Evolutionary conservation across 257 asterid species (phyloP).

Genomic region (Solanum tarijense): DNA sequence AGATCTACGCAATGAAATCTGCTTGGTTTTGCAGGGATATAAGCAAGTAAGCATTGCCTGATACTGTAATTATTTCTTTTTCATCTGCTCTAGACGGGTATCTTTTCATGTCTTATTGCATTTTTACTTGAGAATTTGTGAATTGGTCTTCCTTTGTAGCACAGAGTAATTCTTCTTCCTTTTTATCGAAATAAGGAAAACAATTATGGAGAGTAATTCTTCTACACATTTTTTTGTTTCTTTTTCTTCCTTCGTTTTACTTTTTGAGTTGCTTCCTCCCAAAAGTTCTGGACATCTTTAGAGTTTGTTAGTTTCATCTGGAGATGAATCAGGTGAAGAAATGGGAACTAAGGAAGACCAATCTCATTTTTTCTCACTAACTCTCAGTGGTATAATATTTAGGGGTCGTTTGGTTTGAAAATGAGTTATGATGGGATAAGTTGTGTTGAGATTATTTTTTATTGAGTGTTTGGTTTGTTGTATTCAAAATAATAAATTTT

Average conservation of each 20-base stretch:
- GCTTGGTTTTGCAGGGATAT: conserved; percentile 87
- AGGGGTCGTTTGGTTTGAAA: not conserved
- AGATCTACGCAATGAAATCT: conserved; percentile 75
- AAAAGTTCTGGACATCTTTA: not conserved
- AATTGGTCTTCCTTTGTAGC: not conserved
- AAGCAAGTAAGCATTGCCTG: conserved; percentile 56
- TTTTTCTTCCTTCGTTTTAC: not conserved
- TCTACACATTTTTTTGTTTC: not conserved
- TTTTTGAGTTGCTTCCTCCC: not conserved
- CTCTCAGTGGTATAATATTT: not conserved
- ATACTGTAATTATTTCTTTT: not conserved
- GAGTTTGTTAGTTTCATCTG: not conserved
- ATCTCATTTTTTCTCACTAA: not conserved
- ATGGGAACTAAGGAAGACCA: not conserved
- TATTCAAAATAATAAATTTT: too few relatives aligned
- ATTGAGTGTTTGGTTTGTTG: too few relatives aligned
- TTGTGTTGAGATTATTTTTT: too few relatives aligned
- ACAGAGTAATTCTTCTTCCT: not conserved
- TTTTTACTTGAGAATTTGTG: not conserved
- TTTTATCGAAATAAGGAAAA: not conserved
- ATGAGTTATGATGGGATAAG: too few relatives aligned
- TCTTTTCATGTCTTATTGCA: not conserved
- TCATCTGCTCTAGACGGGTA: not conserved
- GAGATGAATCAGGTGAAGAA: not conserved
- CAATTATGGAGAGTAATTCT: not conserved